A percentile compares a stretch with the other conserved stretches of the same genome.
Evolutionary conservation across 1,284 basidiomycete species (phyloP).

Genomic region (Chalciporus sp.): DNA sequence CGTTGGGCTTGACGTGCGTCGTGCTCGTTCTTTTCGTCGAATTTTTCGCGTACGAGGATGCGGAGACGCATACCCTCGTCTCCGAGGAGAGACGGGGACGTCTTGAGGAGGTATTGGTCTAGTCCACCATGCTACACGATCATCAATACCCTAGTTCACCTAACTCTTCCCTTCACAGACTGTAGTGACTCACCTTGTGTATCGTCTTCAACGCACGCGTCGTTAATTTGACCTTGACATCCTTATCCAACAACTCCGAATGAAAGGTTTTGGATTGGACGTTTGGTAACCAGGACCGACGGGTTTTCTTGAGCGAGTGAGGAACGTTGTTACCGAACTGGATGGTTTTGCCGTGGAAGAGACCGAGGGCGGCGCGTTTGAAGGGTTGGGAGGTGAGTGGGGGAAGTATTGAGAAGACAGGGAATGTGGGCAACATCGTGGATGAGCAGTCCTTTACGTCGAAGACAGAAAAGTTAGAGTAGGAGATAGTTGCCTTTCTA

Average conservation of each 20-base stretch:
- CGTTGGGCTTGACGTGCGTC: slow-evolving; percentile 20
- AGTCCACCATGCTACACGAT: slow-evolving; percentile 66
- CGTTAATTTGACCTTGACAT: slow-evolving; percentile 69
- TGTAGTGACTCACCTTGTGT: slow-evolving; percentile 59
- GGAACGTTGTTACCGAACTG: slow-evolving; percentile 91
- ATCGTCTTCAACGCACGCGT: slow-evolving; percentile 77
- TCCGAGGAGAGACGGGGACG: slow-evolving; percentile 65
- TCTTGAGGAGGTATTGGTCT: slow-evolving; percentile 76
- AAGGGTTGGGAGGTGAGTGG: slow-evolving; percentile 59
- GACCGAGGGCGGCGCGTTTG: slow-evolving; percentile 73
- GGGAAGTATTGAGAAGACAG: slow-evolving; percentile 28
- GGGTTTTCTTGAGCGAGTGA: slow-evolving; percentile 90
- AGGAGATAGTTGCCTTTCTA: neutral
- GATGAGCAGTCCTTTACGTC: too few relatives aligned
- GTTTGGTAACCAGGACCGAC: slow-evolving; percentile 88
- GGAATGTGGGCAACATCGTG: slow-evolving; percentile 28
- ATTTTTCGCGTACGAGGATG: slow-evolving; percentile 52
- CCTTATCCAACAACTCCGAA: slow-evolving; percentile 63
- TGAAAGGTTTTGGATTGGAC: slow-evolving; percentile 72
- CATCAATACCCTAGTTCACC: neutral
- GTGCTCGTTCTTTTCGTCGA: slow-evolving; percentile 30
- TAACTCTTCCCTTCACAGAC: neutral
- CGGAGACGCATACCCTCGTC: slow-evolving; percentile 76
- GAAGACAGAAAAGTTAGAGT: neutral
- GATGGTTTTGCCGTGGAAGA: slow-evolving; percentile 80